phyloP scores from a whole-genome alignment of 2,329 filamentous ascomycete genomes.

The Pseudogymnoascus sp. region DNA sequence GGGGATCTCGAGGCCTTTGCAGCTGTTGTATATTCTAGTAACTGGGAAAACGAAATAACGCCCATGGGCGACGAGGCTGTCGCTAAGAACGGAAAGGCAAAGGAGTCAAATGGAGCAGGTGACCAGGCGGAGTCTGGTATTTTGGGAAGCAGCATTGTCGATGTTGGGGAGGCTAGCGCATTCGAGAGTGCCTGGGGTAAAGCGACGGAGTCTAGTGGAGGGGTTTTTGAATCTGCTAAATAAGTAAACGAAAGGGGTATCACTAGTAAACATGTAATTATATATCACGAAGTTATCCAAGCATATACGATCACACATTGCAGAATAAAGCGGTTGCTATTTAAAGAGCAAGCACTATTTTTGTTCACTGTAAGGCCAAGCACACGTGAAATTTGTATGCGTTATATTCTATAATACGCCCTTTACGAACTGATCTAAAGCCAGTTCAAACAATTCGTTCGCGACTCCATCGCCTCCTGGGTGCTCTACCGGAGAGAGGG shows the following conservation, averaged over 20 bases:
- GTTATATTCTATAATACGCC: constrained; percentile 40
- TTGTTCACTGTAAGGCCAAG: not conserved
- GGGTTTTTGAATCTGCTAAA: not conserved
- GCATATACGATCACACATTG: not conserved
- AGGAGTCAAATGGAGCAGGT: constrained; percentile 13
- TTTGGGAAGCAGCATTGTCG: constrained; percentile 42
- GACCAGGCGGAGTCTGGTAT: constrained; percentile 11
- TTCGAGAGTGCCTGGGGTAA: constrained; percentile 66
- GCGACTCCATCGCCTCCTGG: constrained; percentile 59
- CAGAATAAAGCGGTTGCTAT: not conserved
- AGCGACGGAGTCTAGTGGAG: constrained; percentile 34
- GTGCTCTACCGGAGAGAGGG: constrained; percentile 59
- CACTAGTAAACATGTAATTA: constrained; percentile 7
- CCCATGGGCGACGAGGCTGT: constrained; percentile 17
- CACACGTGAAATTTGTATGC: not conserved
- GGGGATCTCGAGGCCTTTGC: constrained; percentile 74
- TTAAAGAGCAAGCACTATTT: not conserved
- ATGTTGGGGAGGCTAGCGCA: constrained; percentile 41
- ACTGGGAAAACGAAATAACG: constrained; percentile 61
- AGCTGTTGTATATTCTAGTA: constrained; percentile 79
- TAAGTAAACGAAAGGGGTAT: not conserved
- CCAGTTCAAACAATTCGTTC: constrained; percentile 63
- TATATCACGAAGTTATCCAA: constrained; percentile 1
- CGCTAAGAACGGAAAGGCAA: constrained; percentile 14
- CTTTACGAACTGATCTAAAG: constrained; percentile 68